Evolutionary conservation across 2,329 filamentous ascomycete species (phyloP).

Genomic region (Sphaceloma murrayae): DNA sequence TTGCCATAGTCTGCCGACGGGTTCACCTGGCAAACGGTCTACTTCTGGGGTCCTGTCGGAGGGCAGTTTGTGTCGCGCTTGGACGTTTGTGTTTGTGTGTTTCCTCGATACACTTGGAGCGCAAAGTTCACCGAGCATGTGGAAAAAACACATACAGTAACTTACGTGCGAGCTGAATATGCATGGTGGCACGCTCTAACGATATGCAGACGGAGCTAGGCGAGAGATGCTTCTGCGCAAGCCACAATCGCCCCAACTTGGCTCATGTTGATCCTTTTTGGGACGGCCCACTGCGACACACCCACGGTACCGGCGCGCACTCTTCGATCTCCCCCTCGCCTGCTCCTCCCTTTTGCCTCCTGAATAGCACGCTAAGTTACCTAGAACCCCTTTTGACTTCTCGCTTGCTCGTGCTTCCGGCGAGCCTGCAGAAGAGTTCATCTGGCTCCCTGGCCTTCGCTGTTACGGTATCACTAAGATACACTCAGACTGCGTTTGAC

Average conservation of each 20-base stretch:
- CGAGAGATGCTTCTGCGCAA: constrained; percentile 6
- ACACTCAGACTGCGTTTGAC: background rate
- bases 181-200: background rate
- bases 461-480: no score
- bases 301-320: constrained; percentile 6
- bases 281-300: background rate
- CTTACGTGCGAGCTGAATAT: background rate
- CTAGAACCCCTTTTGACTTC: background rate
- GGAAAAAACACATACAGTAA: no score
- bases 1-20: no score
- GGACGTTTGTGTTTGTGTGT: background rate
- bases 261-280: background rate
- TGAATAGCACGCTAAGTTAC: no score
- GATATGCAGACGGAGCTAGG: background rate
- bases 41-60: background rate
- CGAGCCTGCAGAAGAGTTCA: no score
- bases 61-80: constrained; percentile 5
- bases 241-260: constrained; percentile 9
- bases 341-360: constrained; percentile 2
- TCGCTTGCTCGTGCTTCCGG: no score
- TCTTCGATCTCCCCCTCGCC: background rate
- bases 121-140: background rate
- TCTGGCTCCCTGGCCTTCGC: no score
- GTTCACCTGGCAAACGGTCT: background rate
- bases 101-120: background rate